These are phyloP conservation scores for Calonectria pseudoturangicola DNA, from an alignment of 2,329 filamentous ascomycete genomes.

Conservation along the genomic window DNA sequence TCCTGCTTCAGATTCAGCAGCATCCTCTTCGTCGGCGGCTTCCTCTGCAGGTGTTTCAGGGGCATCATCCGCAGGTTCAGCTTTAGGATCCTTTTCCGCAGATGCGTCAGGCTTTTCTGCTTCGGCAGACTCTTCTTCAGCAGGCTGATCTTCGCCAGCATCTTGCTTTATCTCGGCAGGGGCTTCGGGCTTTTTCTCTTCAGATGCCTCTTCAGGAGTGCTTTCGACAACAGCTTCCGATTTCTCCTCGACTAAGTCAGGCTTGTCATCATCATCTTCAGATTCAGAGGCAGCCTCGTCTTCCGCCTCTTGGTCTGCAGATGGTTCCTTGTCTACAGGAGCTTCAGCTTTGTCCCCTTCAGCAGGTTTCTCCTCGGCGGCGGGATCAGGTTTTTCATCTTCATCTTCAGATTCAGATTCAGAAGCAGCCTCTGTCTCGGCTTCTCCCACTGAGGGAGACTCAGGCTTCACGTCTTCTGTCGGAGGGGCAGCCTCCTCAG, in stretches of 20 bases:
- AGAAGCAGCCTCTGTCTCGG: slow-evolving; percentile 19
- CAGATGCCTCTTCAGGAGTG: slow-evolving; percentile 1
- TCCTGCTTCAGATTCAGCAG: slow-evolving; percentile 27
- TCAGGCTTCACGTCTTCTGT: slow-evolving; percentile 3
- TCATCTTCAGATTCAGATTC: slow-evolving; percentile 25
- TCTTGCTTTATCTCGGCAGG: slow-evolving; percentile 26
- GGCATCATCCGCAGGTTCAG: not conserved
- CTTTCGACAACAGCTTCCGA: slow-evolving; percentile 19
- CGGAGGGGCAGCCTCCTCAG: not conserved
- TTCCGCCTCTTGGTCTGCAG: not conserved
- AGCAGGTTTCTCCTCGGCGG: slow-evolving; percentile 6
- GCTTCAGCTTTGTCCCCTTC: slow-evolving; percentile 17
- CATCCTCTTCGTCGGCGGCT: slow-evolving; percentile 10
- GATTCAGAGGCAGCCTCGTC: slow-evolving; percentile 28
- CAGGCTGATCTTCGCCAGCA: slow-evolving; percentile 17
- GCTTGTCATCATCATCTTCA: slow-evolving; percentile 22
- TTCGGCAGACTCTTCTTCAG: slow-evolving; percentile 9
- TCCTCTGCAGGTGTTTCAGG: not conserved
- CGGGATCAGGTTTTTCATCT: slow-evolving; percentile 15
- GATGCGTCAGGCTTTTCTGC: slow-evolving; percentile 24
- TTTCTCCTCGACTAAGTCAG: slow-evolving; percentile 23
- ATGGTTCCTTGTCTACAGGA: slow-evolving; percentile 24
- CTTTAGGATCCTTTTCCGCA: slow-evolving; percentile 25
- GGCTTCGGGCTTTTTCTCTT: slow-evolving; percentile 15
- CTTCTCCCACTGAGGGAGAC: not conserved